Evolutionary conservation across 2,329 filamentous ascomycete species (phyloP).

Genomic region (Amauroascus verrucosus): DNA sequence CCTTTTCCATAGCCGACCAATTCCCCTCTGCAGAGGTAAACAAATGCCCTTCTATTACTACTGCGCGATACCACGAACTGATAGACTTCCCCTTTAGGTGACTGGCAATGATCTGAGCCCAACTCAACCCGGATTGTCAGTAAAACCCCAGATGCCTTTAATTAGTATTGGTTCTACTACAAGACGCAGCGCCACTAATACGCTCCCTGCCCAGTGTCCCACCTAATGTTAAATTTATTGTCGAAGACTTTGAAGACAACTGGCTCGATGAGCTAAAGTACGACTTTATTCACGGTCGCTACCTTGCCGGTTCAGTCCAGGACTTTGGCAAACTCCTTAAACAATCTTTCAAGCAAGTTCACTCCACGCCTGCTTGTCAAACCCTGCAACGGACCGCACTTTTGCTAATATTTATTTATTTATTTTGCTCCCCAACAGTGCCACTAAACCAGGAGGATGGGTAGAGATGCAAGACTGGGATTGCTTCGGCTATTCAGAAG

Average conservation of each 20-base stretch:
- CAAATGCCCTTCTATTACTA: background rate
- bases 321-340: slow-evolving; percentile 45
- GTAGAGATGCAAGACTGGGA: slow-evolving; percentile 32
- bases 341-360: slow-evolving; percentile 18
- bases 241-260: slow-evolving; percentile 49
- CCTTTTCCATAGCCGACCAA: background rate
- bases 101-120: slow-evolving; percentile 24
- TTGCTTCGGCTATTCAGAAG: slow-evolving; percentile 20
- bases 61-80: background rate
- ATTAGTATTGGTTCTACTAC: background rate
- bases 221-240: slow-evolving; percentile 46
- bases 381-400: background rate
- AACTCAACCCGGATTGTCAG: slow-evolving; percentile 11
- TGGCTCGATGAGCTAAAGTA: slow-evolving; percentile 51
- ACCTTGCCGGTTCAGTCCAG: slow-evolving; percentile 47
- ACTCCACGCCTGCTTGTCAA: background rate
- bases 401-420: too few species aligned
- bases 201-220: slow-evolving; percentile 32
- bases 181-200: slow-evolving; percentile 21
- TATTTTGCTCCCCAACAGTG: background rate
- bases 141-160: background rate
- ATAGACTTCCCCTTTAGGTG: slow-evolving; percentile 10
- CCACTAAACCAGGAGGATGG: slow-evolving; percentile 33
- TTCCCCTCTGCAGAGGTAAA: slow-evolving; percentile 11
- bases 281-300: slow-evolving; percentile 51